Percentiles rank a stretch among this genome's conserved stretches.
Conservation (phyloP, 805 yeast genomes). For the Metschnikowia koreensis region DNA sequence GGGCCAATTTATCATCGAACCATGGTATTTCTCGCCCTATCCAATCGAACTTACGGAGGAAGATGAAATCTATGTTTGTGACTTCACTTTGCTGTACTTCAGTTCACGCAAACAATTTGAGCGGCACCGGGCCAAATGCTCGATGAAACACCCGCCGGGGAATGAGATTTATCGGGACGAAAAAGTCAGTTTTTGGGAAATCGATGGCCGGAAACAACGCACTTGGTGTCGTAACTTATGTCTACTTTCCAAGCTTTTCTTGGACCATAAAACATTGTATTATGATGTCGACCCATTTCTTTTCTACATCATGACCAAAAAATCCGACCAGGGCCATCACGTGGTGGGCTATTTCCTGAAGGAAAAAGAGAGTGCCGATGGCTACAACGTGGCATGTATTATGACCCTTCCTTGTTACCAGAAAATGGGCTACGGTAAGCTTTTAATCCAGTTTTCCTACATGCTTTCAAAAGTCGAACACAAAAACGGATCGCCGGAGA, state of each 20-base stretch:
- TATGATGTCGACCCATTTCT: conserved; percentile 98
- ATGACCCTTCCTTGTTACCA: conserved; percentile 95
- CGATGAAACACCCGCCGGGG: conserved; percentile 96
- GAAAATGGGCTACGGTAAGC: conserved; percentile 88
- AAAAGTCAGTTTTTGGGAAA: conserved; percentile 91
- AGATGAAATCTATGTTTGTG: conserved; percentile 87
- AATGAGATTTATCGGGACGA: conserved; percentile 95
- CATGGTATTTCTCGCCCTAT: conserved; percentile 98
- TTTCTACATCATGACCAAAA: conserved; percentile 91
- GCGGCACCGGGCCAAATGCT: conserved; percentile 82
- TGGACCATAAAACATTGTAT: conserved; percentile 94
- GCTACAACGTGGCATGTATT: conserved; percentile 95
- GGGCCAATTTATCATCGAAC: conserved; percentile 91
- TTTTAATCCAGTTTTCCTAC: conserved; percentile 90
- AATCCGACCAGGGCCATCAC: conserved; percentile 91
- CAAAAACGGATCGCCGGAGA: conserved; percentile 95
- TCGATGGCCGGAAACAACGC: conserved; percentile 93
- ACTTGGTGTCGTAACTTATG: conserved; percentile 97
- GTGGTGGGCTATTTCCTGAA: conserved; percentile 95
- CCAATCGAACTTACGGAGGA: conserved; percentile 93
- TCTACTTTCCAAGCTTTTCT: conserved; percentile 79
- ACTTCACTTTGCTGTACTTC: conserved; percentile 83
- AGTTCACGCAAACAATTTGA: conserved; percentile 90
- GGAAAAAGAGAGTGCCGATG: conserved; percentile 94
- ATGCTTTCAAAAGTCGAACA: conserved; percentile 84